Base-by-base conservation (phyloP, 2,329 filamentous ascomycete species). In the Cercospora brassicicola region DNA sequence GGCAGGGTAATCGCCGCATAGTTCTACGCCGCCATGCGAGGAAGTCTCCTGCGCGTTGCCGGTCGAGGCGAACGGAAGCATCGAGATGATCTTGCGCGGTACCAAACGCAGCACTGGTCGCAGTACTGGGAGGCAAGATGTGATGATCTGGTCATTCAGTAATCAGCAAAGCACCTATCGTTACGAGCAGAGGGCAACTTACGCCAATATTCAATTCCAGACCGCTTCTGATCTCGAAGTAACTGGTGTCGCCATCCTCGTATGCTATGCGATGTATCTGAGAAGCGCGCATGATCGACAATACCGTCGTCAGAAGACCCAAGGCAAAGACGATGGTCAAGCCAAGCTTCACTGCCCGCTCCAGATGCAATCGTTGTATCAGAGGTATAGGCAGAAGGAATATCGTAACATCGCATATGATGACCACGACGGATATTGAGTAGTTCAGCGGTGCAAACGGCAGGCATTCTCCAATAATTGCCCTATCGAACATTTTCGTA, bases 371-470 rank as follows among this genome's bases (percentile, higher is more conserved):
- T 28, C 67, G 53, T 15, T 66, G 59, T 30, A 71, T 65, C n/a
- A 71, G 66, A 36, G 69, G 69, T 15, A 71, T 68, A 3, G 69
- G 69, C 23, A 71, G 42, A 4, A 71, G 59, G 42, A 69, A 71
- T 28, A 71, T 68, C 20, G 66, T 62, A 8, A 71, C 59, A 33
- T 71, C 69, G 55, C 66, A 67, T 15, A 67, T 4, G 30, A 71
- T 69, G 56, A 64, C 67, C 10, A 66, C 69, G 9, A 65, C 61
- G 39, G 67, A 65, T 18, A 71, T 91, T 7, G 98, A 89, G 76
- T 98, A 94, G 76, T 98, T 98, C 74, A 99, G 90, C 0, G 94
- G 92, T 0, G 94, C 91, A 74, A 95, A 99, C 0, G 95, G 95
- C 89, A 99, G 89, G 7, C 95, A 94, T 67, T 87, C 91, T 30